Percentiles rank a stretch among this genome's conserved stretches.
Conservation (phyloP, 352 stramenopile species). For the Phytopythium ostracodes region DNA sequence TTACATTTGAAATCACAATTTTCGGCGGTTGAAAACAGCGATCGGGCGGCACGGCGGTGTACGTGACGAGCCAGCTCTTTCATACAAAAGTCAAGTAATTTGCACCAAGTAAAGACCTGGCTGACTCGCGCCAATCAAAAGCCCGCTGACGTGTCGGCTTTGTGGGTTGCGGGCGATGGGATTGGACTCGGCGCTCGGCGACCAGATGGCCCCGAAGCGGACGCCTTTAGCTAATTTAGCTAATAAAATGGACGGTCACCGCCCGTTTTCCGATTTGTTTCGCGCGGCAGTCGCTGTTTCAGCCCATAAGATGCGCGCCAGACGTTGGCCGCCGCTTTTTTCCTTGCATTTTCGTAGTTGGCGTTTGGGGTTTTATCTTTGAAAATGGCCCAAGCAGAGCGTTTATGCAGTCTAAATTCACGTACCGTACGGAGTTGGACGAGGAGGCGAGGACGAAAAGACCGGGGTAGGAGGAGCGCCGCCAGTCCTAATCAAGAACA, state of each 20-base stretch:
- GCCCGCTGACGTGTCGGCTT: not conserved
- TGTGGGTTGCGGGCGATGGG: not conserved
- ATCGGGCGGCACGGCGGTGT: not conserved
- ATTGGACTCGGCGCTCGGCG: not conserved
- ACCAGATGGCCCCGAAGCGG: not conserved
- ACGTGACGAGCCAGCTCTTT: not conserved
- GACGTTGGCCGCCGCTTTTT: not conserved
- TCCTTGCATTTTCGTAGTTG: not conserved
- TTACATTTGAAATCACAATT: not conserved
- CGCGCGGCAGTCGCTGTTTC: too few species aligned
- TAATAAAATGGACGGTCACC: too few species aligned
- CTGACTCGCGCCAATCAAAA: not conserved
- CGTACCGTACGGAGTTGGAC: too few species aligned
- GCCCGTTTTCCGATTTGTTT: too few species aligned
- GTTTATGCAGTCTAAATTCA: too few species aligned
- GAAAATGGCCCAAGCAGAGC: too few species aligned
- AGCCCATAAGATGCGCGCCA: not conserved
- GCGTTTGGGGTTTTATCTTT: too few species aligned
- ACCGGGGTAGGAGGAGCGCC: too few species aligned
- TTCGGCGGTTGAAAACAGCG: not conserved
- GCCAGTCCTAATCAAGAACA: too few species aligned
- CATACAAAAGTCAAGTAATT: not conserved
- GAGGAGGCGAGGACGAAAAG: too few species aligned
- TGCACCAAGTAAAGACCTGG: not conserved
- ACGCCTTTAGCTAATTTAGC: not conserved